Evolutionary conservation across 805 yeast species (phyloP).

Genomic region (Candida yuanshanica): DNA sequence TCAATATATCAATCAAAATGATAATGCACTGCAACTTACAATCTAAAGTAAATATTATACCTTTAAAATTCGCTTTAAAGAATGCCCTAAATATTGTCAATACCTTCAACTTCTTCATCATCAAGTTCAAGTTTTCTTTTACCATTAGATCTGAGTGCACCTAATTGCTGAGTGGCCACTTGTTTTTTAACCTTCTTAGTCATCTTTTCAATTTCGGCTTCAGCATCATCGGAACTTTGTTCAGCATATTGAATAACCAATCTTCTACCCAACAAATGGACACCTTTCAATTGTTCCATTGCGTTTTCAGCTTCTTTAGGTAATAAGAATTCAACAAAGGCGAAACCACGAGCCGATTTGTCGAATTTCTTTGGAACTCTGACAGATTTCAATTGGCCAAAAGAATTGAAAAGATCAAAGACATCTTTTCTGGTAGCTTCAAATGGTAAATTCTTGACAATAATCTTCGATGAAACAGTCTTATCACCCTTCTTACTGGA

Average conservation of each 20-base stretch:
- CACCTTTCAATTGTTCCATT: conserved; percentile 89
- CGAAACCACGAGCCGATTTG: conserved; percentile 94
- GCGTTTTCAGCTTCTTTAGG: conserved; percentile 92
- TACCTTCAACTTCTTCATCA: conserved; percentile 31
- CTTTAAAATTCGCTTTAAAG: no score
- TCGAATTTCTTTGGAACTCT: conserved; percentile 96
- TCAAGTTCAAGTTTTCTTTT: conserved; percentile 65
- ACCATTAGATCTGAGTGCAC: conserved; percentile 64
- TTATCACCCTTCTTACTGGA: conserved; percentile 22
- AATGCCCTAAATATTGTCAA: conserved; percentile 9
- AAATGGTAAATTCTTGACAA: conserved; percentile 95
- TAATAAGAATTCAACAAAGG: conserved; percentile 87
- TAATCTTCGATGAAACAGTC: conserved; percentile 60
- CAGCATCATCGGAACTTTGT: conserved; percentile 74
- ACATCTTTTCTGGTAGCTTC: conserved; percentile 92
- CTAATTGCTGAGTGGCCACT: conserved; percentile 68
- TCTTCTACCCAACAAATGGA: conserved; percentile 92
- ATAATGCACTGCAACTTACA: no score
- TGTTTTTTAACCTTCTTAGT: conserved; percentile 79
- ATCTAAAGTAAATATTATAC: no score
- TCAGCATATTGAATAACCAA: conserved; percentile 91
- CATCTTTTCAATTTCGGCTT: conserved; percentile 87
- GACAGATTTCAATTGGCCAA: conserved; percentile 91
- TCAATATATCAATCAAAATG: no score
- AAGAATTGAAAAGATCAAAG: conserved; percentile 87